Base-by-base conservation (phyloP, 208 protist genomes). In the Acanthamoeba rhysodes region DNA sequence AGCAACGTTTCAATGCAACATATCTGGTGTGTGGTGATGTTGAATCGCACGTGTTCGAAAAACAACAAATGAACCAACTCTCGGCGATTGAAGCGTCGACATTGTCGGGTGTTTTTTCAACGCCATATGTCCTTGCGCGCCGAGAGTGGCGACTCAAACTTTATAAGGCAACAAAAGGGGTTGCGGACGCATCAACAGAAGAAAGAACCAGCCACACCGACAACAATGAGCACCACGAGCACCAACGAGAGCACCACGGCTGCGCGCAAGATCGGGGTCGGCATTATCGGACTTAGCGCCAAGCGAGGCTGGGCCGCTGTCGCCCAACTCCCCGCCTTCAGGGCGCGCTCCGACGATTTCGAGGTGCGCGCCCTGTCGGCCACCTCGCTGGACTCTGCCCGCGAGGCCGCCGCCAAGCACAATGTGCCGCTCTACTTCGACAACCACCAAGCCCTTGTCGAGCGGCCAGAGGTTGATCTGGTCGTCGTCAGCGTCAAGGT, bases 401-500 rank as follows among this genome's bases (percentile, higher is more conserved):
- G n/a, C 27, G 76, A 85, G 76, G 24, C 76, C 24, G 76, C 76
- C 18, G n/a, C 76, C 76, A 48, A 85, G 76, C 32, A 48, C 76
- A 22, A 22, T 0, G 76, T 45, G 37, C 76, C 76, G 24, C 76
- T 85, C 24, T 85, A 57, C 76, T 85, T 85, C 27, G 76, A 48
- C 76, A 48, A 85, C 76, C 27, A n/a, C 48, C 18, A 20, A 24
- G 76, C 27, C 22, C 76, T 85, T 0, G 29, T 55, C 32, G 12
- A 48, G 37, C 76, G 24, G 20, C 34, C 76, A 22, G 76, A 85
- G 32, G 76, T 85, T 4, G 76, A 85, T n/a, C 76, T 85, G 4
- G 76, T 85, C 0, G 76, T 85, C 7, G 76, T 85, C 16, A 85
- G 45, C 76, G 76, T 85, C 76, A 85, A 85, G 32, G 76, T 85